Evolutionary conservation across 2,329 filamentous ascomycete genomes (phyloP), one percentile per base, ranked within the genome.

Genomic region (Biscogniauxia mediterranea): DNA sequence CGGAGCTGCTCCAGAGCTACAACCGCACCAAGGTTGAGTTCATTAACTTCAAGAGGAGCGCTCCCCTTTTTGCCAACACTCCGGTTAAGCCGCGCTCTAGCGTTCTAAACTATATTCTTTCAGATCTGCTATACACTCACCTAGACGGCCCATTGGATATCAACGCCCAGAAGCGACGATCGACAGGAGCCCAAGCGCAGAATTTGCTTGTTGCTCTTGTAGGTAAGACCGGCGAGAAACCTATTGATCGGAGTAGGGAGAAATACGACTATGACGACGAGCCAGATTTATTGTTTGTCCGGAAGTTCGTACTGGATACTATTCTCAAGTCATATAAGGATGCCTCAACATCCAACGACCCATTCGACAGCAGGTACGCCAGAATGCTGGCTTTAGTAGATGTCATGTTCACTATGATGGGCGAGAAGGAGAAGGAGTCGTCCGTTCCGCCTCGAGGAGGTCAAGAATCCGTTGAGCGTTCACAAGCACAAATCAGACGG

Each of bases 21-120:
- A 97, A 93, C 68, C 88, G 93, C 58, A 92, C 93, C 8, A 99
- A 99, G 81, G 87, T 99, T 52, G 96, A 99, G 74, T 98, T 99
- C 74, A 97, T 99, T 80, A 98, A 97, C 75, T 99, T 97, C 79
- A 98, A 96, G 67, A 89, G 94, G 63, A 97, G 93, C 72, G 89
- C 92, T 6, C 92, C 94, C 54, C 84, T 92, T 52, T 89, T 92
- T 68, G 89, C 89, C 11, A 88, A 87, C 58, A 98, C 95, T 1
- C 95, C 95, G 5, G 93, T 96, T 17, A 98, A 98, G 76, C 95
- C 95, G 59, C 88, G 95, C 50, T 93, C 94, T 11, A 93, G 91
- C 64, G 90, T 98, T 52, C 81, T 99, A 64, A 97, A 98, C 75
- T 99, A 99, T 71, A 83, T 99, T 42, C 85, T 99, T 55, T 93